These are phyloP conservation scores for Candida nitratophila DNA, from an alignment of 805 yeast genomes.

Conservation along the genomic window DNA sequence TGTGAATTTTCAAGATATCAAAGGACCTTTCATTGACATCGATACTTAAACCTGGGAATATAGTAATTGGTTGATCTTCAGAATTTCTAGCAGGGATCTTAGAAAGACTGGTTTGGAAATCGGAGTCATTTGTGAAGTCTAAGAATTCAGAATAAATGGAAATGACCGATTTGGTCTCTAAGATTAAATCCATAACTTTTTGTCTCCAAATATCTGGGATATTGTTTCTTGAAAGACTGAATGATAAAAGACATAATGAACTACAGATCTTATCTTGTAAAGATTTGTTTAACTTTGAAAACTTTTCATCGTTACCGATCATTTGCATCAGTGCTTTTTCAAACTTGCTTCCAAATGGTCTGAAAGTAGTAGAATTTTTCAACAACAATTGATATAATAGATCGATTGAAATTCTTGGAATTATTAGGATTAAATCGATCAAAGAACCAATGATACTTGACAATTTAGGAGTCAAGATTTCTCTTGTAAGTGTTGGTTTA, in stretches of 20 bases:
- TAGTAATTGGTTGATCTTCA: constrained; percentile 14
- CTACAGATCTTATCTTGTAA: constrained; percentile 37
- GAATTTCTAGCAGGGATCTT: constrained; percentile 5
- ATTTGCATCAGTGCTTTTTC: constrained; percentile 36
- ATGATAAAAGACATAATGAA: constrained; percentile 48
- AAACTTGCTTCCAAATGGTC: constrained; percentile 67
- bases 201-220: constrained; percentile 39
- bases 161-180: constrained; percentile 49
- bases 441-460: constrained; percentile 51
- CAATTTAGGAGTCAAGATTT: constrained; percentile 72
- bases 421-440: constrained; percentile 36
- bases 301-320: constrained; percentile 26
- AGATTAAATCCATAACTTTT: constrained; percentile 40
- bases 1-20: constrained; percentile 43
- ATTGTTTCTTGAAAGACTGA: constrained; percentile 44
- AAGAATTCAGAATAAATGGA: constrained; percentile 53
- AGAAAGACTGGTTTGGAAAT: constrained; percentile 25
- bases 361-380: constrained; percentile 69
- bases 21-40: constrained; percentile 49
- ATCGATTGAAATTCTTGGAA: constrained; percentile 31
- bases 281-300: constrained; percentile 29
- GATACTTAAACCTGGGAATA: constrained; percentile 44
- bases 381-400: constrained; percentile 37
- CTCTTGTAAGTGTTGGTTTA: constrained; percentile 80
- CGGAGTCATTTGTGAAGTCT: constrained; percentile 50